Evolutionary conservation across 1,284 basidiomycete species (phyloP).

Genomic region (Heterobasidion parviporum): DNA sequence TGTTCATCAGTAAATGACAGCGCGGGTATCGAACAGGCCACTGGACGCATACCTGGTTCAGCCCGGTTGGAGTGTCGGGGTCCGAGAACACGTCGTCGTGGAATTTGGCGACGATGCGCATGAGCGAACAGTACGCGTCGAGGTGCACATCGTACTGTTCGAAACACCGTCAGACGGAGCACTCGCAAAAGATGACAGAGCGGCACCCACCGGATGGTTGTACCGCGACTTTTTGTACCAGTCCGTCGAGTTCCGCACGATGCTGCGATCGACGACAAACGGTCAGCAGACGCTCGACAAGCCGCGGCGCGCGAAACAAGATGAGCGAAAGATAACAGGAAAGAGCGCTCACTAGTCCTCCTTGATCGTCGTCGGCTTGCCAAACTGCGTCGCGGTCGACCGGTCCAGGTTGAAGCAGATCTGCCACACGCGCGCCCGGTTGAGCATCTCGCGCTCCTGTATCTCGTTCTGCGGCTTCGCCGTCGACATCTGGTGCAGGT

Average conservation of each 20-base stretch:
- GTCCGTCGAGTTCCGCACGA: constrained; percentile 63
- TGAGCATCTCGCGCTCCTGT: constrained; percentile 75
- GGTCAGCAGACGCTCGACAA: neutral
- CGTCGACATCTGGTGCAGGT: constrained; percentile 63
- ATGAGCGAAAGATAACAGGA: neutral
- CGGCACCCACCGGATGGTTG: constrained; percentile 42
- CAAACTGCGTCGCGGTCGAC: constrained; percentile 79
- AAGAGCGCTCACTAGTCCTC: constrained; percentile 60
- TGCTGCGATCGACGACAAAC: constrained; percentile 26
- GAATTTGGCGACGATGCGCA: constrained; percentile 65
- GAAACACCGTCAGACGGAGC: neutral
- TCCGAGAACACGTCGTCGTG: constrained; percentile 76
- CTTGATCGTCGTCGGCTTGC: constrained; percentile 80
- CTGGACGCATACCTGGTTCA: constrained; percentile 49
- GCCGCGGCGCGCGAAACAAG: neutral
- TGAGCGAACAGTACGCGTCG: constrained; percentile 60
- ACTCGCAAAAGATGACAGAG: neutral
- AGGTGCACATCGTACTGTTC: constrained; percentile 64
- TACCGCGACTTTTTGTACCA: constrained; percentile 70
- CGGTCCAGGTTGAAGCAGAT: constrained; percentile 82
- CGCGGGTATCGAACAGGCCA: neutral
- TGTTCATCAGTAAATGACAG: neutral
- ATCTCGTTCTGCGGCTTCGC: constrained; percentile 52
- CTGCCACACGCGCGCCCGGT: constrained; percentile 78
- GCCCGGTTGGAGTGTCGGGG: constrained; percentile 53